Evolutionary conservation across 495 filamentous ascomycete genomes (phyloP).

Genomic region (Bathelium albidoporum): DNA sequence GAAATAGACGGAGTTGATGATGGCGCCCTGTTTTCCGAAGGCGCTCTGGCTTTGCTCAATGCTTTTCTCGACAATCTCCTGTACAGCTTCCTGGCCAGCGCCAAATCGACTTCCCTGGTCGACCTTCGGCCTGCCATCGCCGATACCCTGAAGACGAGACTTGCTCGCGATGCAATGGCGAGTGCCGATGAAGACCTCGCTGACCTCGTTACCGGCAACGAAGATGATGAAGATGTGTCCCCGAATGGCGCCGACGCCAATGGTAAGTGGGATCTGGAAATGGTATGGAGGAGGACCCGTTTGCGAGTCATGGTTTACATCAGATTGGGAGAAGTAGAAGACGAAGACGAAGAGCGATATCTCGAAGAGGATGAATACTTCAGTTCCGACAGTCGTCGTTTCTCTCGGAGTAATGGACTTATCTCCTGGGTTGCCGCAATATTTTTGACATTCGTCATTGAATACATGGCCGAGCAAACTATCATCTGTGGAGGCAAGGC

Average conservation of each 20-base stretch:
- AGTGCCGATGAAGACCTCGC: conserved; percentile 84
- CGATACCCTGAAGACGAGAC: conserved; percentile 77
- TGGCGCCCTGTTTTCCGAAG: conserved; percentile 48
- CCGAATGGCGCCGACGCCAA: conserved; percentile 42
- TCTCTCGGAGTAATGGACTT: conserved; percentile 44
- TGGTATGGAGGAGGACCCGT: conserved; percentile 83
- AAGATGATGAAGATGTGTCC: conserved; percentile 57
- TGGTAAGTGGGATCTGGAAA: conserved; percentile 70
- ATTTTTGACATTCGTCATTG: conserved; percentile 87
- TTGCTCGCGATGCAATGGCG: conserved; percentile 77
- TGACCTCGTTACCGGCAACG: conserved; percentile 70
- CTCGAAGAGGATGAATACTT: conserved; percentile 61
- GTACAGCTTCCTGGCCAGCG: conserved; percentile 70
- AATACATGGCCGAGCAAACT: conserved; percentile 87
- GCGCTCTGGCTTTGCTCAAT: conserved; percentile 73
- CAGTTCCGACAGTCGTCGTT: conserved; percentile 42
- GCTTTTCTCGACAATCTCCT: conserved; percentile 89
- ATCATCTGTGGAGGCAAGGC: conserved; percentile 82
- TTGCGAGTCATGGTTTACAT: conserved; percentile 97
- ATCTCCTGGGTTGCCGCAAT: conserved; percentile 91
- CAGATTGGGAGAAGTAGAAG: conserved; percentile 90
- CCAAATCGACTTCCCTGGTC: conserved; percentile 71
- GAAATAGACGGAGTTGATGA: conserved; percentile 51
- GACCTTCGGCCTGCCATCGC: conserved; percentile 71
- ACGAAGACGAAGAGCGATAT: conserved; percentile 87